These are phyloP conservation scores for Cyathus striatus DNA, from an alignment of 768 basidiomycete species.

Conservation along the genomic window DNA sequence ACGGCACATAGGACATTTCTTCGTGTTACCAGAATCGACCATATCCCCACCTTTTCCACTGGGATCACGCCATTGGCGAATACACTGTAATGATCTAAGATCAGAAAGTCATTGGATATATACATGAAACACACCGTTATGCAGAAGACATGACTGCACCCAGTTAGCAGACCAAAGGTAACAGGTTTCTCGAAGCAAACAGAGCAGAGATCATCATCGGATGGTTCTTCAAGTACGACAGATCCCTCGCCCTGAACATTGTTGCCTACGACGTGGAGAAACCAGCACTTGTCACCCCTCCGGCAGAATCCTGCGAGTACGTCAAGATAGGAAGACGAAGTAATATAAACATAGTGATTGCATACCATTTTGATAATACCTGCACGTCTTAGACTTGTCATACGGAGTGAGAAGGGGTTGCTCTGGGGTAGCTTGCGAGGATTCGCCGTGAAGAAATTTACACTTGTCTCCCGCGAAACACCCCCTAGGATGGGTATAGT, in stretches of 20 bases:
- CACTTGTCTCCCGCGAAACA: slow-evolving; percentile 66
- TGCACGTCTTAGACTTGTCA: slow-evolving; percentile 69
- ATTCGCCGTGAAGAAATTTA: slow-evolving; percentile 69
- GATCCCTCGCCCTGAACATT: slow-evolving; percentile 8
- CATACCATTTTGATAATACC: slow-evolving; percentile 57
- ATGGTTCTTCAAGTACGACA: slow-evolving; percentile 13
- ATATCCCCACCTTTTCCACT: slow-evolving; percentile 45
- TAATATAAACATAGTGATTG: background rate
- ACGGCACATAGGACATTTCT: slow-evolving; percentile 80
- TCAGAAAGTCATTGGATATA: background rate
- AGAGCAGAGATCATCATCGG: slow-evolving; percentile 52
- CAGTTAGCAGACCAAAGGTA: slow-evolving; percentile 70
- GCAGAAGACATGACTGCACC: slow-evolving; percentile 79
- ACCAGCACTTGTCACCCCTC: slow-evolving; percentile 72
- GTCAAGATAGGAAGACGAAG: slow-evolving; percentile 1
- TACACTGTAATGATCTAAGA: slow-evolving; percentile 45
- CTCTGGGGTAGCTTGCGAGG: slow-evolving; percentile 20
- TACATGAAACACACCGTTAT: slow-evolving; percentile 41
- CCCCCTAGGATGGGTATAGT: slow-evolving; percentile 57
- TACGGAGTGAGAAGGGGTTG: slow-evolving; percentile 49
- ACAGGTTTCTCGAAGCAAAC: slow-evolving; percentile 74
- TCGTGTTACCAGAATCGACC: slow-evolving; percentile 53
- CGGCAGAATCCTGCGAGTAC: slow-evolving; percentile 58
- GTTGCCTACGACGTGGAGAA: slow-evolving; percentile 43
- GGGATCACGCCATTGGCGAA: slow-evolving; percentile 74